Percentiles rank a stretch among this genome's conserved stretches.
These are phyloP conservation scores for Excoecaria cochinchinensis DNA, from an alignment of 345 rosid species.

Conservation along the genomic window DNA sequence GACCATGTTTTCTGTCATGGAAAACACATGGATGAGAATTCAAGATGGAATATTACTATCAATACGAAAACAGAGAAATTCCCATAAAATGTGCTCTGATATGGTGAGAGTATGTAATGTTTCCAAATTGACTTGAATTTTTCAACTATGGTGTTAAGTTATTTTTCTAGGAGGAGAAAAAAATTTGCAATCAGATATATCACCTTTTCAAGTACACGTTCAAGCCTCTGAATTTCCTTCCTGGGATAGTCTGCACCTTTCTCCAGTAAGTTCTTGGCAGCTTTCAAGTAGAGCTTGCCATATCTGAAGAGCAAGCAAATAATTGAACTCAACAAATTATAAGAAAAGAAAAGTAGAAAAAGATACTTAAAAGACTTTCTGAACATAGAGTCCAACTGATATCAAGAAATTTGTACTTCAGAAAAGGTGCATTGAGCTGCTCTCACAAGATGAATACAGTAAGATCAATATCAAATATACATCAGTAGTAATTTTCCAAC, in stretches of 20 bases:
- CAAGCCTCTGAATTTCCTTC: conserved; percentile 78
- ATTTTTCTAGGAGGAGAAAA: not conserved
- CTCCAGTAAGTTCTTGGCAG: conserved; percentile 64
- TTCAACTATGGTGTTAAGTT: not conserved
- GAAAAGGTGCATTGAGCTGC: not conserved
- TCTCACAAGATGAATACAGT: not conserved
- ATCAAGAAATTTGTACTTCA: not conserved
- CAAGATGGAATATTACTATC: not conserved
- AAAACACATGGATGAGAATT: not conserved
- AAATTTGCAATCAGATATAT: not conserved
- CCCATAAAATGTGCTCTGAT: not conserved
- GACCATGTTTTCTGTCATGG: not conserved
- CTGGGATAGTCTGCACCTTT: conserved; percentile 76
- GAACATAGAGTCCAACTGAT: not conserved
- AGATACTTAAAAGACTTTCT: not conserved
- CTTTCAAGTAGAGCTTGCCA: conserved; percentile 77
- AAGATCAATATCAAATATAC: not conserved
- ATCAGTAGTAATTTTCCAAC: not conserved
- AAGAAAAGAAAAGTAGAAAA: not conserved
- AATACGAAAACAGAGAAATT: not conserved
- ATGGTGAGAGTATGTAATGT: not conserved
- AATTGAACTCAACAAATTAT: not conserved
- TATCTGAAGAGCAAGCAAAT: conserved; percentile 39
- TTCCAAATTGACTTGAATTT: not conserved
- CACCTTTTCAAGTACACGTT: conserved; percentile 83